A percentile compares a stretch with the other conserved stretches of the same genome.
These are phyloP conservation scores for Allomyces macrogynus DNA, from an alignment of 192 early-diverging fungal species.

Conservation along the genomic window DNA sequence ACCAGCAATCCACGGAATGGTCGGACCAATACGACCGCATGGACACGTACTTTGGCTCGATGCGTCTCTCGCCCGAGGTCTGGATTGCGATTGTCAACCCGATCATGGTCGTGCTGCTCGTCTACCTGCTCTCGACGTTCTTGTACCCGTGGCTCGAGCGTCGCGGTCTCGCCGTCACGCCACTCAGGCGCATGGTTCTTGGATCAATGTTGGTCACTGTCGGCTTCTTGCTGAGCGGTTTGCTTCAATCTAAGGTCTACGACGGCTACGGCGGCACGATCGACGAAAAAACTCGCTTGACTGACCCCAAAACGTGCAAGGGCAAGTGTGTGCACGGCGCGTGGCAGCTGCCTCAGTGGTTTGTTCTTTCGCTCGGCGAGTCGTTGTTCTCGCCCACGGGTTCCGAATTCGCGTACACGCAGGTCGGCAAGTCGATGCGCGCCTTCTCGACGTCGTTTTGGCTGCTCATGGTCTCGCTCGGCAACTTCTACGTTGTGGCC, in stretches of 20 bases:
- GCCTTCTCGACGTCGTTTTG: conserved; percentile 31
- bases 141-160: not conserved
- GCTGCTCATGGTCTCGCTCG: conserved; percentile 25
- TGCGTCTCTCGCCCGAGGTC: not conserved
- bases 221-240: not conserved
- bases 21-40: conserved; percentile 4
- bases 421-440: conserved; percentile 39
- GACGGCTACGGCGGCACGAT: not conserved
- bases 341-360: conserved; percentile 24
- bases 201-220: not conserved
- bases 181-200: not conserved
- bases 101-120: not conserved
- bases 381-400: conserved; percentile 33
- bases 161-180: not conserved
- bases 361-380: conserved; percentile 37
- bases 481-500: conserved; percentile 2
- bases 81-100: not conserved
- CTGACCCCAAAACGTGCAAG: not conserved
- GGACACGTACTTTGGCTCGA: not conserved
- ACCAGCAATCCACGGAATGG: conserved; percentile 5
- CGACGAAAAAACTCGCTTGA: not conserved
- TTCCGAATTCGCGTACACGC: conserved; percentile 40
- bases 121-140: not conserved
- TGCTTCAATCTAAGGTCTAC: not conserved
- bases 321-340: conserved; percentile 1